A percentile compares a stretch with the other conserved stretches of the same genome.
Conservation (phyloP, 1,284 basidiomycete genomes). For the Heliocybe sulcata region DNA sequence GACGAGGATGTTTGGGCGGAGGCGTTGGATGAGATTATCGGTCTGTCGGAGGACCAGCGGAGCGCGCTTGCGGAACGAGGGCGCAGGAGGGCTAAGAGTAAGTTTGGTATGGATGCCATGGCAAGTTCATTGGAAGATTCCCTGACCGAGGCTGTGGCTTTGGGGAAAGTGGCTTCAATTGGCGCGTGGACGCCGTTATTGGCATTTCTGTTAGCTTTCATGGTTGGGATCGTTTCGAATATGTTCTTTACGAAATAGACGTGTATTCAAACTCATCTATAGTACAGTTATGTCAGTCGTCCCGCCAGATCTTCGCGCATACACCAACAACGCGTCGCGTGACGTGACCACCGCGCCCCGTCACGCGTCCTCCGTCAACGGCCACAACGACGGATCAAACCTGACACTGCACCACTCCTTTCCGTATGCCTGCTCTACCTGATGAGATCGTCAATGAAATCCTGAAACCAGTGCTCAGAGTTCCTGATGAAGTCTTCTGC, state of each 20-base stretch:
- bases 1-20: constrained; percentile 61
- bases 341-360: neutral
- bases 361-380: neutral
- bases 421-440: neutral
- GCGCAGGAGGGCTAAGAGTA: constrained; percentile 45
- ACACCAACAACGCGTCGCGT: neutral
- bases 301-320: too few species aligned
- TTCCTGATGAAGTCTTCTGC: neutral
- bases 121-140: constrained; percentile 52
- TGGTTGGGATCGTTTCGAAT: neutral
- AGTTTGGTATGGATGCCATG: constrained; percentile 63
- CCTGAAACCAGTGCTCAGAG: neutral
- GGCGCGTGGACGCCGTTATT: neutral
- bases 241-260: neutral
- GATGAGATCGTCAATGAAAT: neutral
- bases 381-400: too few species aligned
- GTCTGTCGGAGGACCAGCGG: constrained; percentile 39
- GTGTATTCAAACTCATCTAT: neutral
- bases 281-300: neutral
- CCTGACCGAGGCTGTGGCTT: constrained; percentile 40
- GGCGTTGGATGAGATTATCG: constrained; percentile 56
- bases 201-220: neutral
- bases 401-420: neutral
- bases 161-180: constrained; percentile 31
- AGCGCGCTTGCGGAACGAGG: constrained; percentile 45